These are phyloP conservation scores for Plasmodium vivax DNA, from an alignment of 169 alveolate species.

Conservation along the genomic window DNA sequence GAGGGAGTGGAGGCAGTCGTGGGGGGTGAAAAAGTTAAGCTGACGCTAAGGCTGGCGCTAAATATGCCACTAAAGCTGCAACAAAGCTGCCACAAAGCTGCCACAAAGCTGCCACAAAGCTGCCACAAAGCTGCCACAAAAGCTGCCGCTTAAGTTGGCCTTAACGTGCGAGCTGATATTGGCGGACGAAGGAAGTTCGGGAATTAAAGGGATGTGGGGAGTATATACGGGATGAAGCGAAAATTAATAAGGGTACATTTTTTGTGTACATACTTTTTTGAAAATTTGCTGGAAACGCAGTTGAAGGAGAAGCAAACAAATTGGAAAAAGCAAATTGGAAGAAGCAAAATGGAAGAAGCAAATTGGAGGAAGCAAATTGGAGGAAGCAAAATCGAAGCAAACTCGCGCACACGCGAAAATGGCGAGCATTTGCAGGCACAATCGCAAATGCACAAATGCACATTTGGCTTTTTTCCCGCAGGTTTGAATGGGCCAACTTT, in stretches of 20 bases:
- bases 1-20: background rate
- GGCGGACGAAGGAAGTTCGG: background rate
- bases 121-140: too few species aligned
- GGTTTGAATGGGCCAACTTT: background rate
- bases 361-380: too few species aligned
- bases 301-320: background rate
- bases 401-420: background rate
- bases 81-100: too few species aligned
- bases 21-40: background rate
- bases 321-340: background rate
- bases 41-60: background rate
- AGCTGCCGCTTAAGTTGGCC: background rate
- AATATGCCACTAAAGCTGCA: too few species aligned
- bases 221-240: background rate
- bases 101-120: too few species aligned
- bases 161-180: background rate
- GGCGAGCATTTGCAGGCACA: background rate
- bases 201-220: background rate
- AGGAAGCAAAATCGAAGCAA: background rate
- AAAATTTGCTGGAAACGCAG: background rate
- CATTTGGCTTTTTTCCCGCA: background rate
- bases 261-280: background rate
- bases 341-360: too few species aligned
- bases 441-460: background rate
- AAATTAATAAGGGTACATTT: background rate